Evolutionary conservation across 2,329 filamentous ascomycete species (phyloP), one percentile per base, ranked within the genome.

Genomic region (Celoporthe dispersa): DNA sequence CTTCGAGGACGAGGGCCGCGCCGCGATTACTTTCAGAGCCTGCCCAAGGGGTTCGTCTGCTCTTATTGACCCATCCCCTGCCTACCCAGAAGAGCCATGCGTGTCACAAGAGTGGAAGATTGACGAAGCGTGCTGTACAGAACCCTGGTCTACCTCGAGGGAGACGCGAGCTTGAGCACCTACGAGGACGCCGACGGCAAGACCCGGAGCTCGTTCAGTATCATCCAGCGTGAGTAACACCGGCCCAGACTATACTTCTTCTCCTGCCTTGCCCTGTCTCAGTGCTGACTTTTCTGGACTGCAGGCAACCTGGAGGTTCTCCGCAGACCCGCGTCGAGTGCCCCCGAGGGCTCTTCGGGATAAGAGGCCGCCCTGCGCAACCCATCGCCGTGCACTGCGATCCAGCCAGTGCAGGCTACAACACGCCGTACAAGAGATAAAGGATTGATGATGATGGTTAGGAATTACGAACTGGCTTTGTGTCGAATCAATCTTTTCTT

Each of bases 31-130:
- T 79, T 97, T 75, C 82, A 92, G 77, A 84, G 82, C 76, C 81
- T 98, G 80, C 89, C 89, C 68, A 98, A 98, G 85, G 95, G 95
- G 93, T 97, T 83, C 80, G 92, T 87, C 19, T 33, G 25, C 31
- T 12, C 25, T 16, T 8, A 1, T 14, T 41, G 61, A 31, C 39
- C 41, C 48, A 11, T 12, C 48, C 48, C n/a, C 48, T 9, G 5
- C 28, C 53, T 19, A 3, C 5, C 25, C 25, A 19, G 25, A 60
- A 60, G 31, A 60, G 25, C 5, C 4, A 39, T 25, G n/a, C n/a
- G 35, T 12, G 19, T 25, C 25, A 37, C 7, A 7, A 44, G 37
- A 59, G 22, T 19, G 9, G 3, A n/a, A 2, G 3, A 53, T 37
- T 67, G 28, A 61, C 41, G 5, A 71, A 19, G 37, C 37, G 14